Evolutionary conservation across 2,329 filamentous ascomycete genomes (phyloP).

Genomic region (Claviceps quebecensis): DNA sequence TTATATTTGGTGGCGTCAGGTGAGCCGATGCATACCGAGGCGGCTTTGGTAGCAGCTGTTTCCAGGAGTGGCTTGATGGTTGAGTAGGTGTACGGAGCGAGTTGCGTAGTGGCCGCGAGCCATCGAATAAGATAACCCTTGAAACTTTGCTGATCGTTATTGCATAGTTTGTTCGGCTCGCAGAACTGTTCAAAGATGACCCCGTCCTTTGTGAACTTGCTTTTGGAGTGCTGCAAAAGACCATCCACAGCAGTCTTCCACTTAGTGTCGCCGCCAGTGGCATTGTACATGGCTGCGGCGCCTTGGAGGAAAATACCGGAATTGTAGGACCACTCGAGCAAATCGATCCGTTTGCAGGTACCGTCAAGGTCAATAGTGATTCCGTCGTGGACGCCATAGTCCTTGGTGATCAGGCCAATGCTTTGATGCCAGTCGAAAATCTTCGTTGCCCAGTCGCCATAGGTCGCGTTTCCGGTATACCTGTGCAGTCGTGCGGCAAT

Average conservation of each 20-base stretch:
- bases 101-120: constrained; percentile 39
- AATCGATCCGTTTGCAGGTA: constrained; percentile 38
- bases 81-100: constrained; percentile 38
- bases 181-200: constrained; percentile 55
- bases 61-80: constrained; percentile 37
- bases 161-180: constrained; percentile 46
- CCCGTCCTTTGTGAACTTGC: constrained; percentile 38
- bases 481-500: constrained; percentile 56
- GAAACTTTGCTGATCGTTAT: constrained; percentile 60
- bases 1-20: constrained; percentile 27
- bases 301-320: constrained; percentile 51
- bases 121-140: constrained; percentile 63
- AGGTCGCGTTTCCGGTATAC: constrained; percentile 69
- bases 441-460: constrained; percentile 59
- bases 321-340: constrained; percentile 57
- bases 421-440: constrained; percentile 51
- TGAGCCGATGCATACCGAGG: constrained; percentile 32
- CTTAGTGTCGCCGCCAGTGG: constrained; percentile 30
- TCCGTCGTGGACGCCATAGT: constrained; percentile 42
- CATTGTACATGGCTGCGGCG: constrained; percentile 46
- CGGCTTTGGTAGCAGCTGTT: constrained; percentile 38
- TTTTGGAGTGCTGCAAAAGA: constrained; percentile 35
- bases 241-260: constrained; percentile 48
- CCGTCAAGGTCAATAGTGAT: constrained; percentile 21
- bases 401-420: constrained; percentile 40